Percentiles rank a stretch among this genome's conserved stretches.
Conservation (phyloP, 1,284 basidiomycete species). For the Irpex sp. region DNA sequence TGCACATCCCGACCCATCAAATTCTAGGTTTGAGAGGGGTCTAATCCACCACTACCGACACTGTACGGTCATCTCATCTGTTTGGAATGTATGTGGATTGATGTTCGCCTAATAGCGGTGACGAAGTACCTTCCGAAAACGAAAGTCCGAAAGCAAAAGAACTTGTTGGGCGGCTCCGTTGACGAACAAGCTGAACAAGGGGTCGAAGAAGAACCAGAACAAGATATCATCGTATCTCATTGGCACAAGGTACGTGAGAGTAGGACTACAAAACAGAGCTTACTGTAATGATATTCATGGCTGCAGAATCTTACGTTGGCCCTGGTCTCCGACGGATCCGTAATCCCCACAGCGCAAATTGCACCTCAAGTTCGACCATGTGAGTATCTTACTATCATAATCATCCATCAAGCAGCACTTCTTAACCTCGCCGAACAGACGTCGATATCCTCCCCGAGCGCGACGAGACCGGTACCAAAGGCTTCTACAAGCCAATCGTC, state of each 20-base stretch:
- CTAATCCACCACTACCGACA: slow-evolving; percentile 79
- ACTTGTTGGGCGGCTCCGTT: slow-evolving; percentile 51
- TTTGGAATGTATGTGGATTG: slow-evolving; percentile 5
- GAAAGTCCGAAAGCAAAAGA: slow-evolving; percentile 81
- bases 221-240: slow-evolving; percentile 69
- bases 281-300: background rate
- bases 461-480: slow-evolving; percentile 58
- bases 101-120: slow-evolving; percentile 51
- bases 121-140: slow-evolving; percentile 77
- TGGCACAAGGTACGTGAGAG: slow-evolving; percentile 66
- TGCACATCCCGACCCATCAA: slow-evolving; percentile 59
- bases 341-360: slow-evolving; percentile 55
- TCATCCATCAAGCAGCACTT: background rate
- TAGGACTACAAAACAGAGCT: background rate
- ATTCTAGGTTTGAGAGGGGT: slow-evolving; percentile 45
- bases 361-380: slow-evolving; percentile 64
- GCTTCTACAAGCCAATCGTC: slow-evolving; percentile 81
- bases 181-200: slow-evolving; percentile 31
- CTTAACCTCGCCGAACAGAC: slow-evolving; percentile 36
- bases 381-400: slow-evolving; percentile 32
- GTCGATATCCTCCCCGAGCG: slow-evolving; percentile 56
- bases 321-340: slow-evolving; percentile 68
- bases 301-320: slow-evolving; percentile 82
- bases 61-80: slow-evolving; percentile 42
- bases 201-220: slow-evolving; percentile 43